Evolutionary conservation across 2,329 filamentous ascomycete species (phyloP), one percentile per base, ranked within the genome.

Genomic region (Xylaria sp.): DNA sequence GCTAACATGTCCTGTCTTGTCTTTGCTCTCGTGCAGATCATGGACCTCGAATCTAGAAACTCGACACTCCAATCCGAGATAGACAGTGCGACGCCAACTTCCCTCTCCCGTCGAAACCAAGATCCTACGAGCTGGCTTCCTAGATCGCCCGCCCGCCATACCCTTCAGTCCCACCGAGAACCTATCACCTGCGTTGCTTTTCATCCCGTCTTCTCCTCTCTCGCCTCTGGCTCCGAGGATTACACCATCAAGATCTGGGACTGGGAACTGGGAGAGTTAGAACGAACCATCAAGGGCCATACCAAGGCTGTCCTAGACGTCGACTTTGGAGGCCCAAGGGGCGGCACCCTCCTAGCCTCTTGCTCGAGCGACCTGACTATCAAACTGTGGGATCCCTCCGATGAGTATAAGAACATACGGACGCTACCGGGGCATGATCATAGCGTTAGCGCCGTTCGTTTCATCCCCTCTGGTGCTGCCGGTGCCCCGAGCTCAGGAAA

Each of bases 191-290:
- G 93, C 76, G 90, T 98, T 66, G 94, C 94, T 18, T 98, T 98
- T 78, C 94, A 98, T 78, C 94, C 94, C 0, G 86, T 96, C 37
- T 98, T 97, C 81, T 95, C 93, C 10, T 95, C 93, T 5, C 85
- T 98, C 25, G 95, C 94, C 10, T 96, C 93, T 0, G 94, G 93
- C 18, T 97, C 94, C 9, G 94, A 97, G 79, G 95, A 98, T 80
- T 92, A 89, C 63, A 97, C 92, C 8, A 97, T 98, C 79, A 98
- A 98, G 77, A 94, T 98, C 64, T 98, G 94, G 94, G 94, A 98
- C 77, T 98, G 94, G 92, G 94, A 98, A 77, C 82, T 97, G 27
- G 95, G 95, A 57, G 94, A 98, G 80, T 85, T 97, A 3, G 94
- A 98, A 79, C 85, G 91, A 70, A 98, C 94, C 0, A 87, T 98